Base-by-base conservation (phyloP, 371 early-diverging fungal genomes). In the Circinella umbellata region DNA sequence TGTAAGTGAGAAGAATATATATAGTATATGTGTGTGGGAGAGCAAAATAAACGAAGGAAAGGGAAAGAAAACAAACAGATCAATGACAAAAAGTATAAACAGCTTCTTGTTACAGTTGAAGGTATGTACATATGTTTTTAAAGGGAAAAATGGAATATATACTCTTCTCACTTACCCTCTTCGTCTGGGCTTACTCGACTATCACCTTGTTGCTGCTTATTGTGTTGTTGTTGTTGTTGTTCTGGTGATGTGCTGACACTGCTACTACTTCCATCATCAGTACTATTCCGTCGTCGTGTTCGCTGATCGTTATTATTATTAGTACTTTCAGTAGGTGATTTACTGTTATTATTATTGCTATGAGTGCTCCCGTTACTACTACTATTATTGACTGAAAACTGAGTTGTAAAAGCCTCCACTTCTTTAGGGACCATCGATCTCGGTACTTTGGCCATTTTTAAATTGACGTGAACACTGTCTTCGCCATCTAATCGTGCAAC, bases 381-480 rank as follows among this genome's bases (percentile, higher is more conserved):
- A 47, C 57, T 10, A n/a, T 27, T 34, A 46, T 62, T 67, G 27
- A 69, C 67, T 6, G 79, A 76, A 55, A 80, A 84, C 55, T 84
- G 84, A 10, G 54, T 75, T 8, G 80, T 84, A 42, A 80, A 84
- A 10, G 81, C 79, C 51, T 81, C 79, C 1, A 80, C 75, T 71
- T 83, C 84, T 57, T 83, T 81, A 5, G 84, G 77, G 7, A 81
- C 49, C 78, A 81, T 78, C 0, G 80, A 76, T 48, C 67, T 73
- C 69, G 9, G 71, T 51, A 17, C 66, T 66, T 67, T 79, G 73
- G 38, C 75, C 66, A 46, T 70, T 60, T 49, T 75, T 63, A 66
- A 73, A 75, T 49, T 64, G 61, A 36, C 72, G 63, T 61, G 71
- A 51, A 64, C 62, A 35, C 42, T 61, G 27, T 68, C 74, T 37